Base-by-base conservation (phyloP, 768 basidiomycete genomes). In the Boletus pseudo-olivaceus region DNA sequence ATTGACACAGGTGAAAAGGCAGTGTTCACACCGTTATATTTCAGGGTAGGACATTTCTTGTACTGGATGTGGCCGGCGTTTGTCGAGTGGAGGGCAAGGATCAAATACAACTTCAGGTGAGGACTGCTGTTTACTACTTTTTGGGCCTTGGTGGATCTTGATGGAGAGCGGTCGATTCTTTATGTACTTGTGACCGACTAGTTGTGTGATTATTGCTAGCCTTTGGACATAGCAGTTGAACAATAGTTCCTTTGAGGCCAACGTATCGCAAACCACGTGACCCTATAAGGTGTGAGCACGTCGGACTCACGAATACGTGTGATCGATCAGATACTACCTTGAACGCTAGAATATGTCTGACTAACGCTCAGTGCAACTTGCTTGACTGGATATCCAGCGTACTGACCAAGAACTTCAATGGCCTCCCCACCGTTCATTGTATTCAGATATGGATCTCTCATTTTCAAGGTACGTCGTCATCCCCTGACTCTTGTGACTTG, bases 361-460 rank as follows among this genome's bases (percentile, higher is more conserved):
- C 19, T 12, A 14, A 23, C 23, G 26, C 5, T 6, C n/a, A n/a
- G n/a, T 20, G 38, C 11, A 27, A 30, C 4, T 17, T 23, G 34
- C 4, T 17, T 23, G 34, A 35, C 10, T n/a, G 12, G 23, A 39
- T 20, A 9, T 27, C 32, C 8, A 26, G 15, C 44, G 20, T 11
- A 32, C 10, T 6, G 19, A 26, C 48, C 5, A 30, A 34, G 14
- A 7, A 4, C 17, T 32, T 46, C 15, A n/a, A 66, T 65, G 66
- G 12, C n/a, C 0, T 27, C 32, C 46, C 39, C 56, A 56, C 70
- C 73, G 20, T 93, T 86, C 66, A 76, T 90, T 49, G 88, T 96
- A 12, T 97, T 96, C 61, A 93, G 93, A 30, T 97, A 97, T 61
- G 93, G 93, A 11, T 93, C 91, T 7, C 78, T 97, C 38, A 94